Percentiles rank a stretch among this genome's conserved stretches.
Evolutionary conservation across 257 asterid species (phyloP).

Genomic region (Vinca minor): DNA sequence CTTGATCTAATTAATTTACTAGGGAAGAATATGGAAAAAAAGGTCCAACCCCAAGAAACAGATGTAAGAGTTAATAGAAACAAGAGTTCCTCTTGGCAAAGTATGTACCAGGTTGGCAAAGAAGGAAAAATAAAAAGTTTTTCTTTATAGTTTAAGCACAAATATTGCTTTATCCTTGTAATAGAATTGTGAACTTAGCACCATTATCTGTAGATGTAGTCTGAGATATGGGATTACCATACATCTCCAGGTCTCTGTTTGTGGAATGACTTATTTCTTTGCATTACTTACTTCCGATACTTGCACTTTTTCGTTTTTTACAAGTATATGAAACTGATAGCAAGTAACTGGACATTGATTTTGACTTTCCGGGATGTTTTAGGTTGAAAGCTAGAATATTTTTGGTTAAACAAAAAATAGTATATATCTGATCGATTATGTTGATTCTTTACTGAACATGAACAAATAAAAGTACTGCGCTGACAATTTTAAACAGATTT

Average conservation of each 20-base stretch:
- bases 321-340: background rate
- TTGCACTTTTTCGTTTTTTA: background rate
- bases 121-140: background rate
- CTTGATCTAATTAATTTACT: background rate
- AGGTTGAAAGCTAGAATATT: too few relatives aligned
- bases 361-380: too few relatives aligned
- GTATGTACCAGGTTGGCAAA: background rate
- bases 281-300: background rate
- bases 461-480: too few relatives aligned
- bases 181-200: background rate
- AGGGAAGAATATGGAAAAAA: background rate
- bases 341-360: background rate
- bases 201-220: background rate
- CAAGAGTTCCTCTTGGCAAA: background rate
- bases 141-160: background rate
- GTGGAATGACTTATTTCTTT: background rate
- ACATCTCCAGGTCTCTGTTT: background rate
- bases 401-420: too few relatives aligned
- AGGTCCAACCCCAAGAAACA: background rate
- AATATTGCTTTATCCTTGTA: background rate
- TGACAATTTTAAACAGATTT: too few relatives aligned
- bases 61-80: background rate
- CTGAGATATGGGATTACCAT: background rate
- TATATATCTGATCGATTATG: too few relatives aligned
- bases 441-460: too few relatives aligned